A percentile compares a stretch with the other conserved stretches of the same genome.
phyloP scores from a whole-genome alignment of 2,329 filamentous ascomycete species.

The Byssothecium circinans region DNA sequence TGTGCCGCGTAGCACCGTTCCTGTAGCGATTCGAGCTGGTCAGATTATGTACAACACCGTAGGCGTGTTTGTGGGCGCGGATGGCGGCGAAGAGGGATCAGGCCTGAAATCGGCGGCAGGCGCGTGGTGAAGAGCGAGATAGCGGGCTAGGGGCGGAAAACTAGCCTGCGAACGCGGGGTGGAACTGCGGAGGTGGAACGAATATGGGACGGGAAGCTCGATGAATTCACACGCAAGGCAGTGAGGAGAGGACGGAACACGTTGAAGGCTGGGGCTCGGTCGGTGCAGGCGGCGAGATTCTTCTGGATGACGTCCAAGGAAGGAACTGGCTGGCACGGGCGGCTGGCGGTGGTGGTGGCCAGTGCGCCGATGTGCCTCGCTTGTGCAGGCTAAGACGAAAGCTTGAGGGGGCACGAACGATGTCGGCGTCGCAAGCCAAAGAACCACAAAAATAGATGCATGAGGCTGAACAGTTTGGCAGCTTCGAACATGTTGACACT shows the following conservation, averaged over 20 bases:
- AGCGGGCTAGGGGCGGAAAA: conserved; percentile 37
- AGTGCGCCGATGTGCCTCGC: conserved; percentile 14
- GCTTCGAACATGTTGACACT: too few species aligned
- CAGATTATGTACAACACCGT: conserved; percentile 12
- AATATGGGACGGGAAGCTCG: background rate
- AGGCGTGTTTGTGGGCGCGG: conserved; percentile 15
- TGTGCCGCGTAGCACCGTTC: conserved; percentile 27
- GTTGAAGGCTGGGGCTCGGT: conserved; percentile 11
- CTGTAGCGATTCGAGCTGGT: conserved; percentile 10
- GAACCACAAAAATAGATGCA: too few species aligned
- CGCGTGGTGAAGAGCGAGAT: conserved; percentile 16
- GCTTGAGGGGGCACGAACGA: too few species aligned
- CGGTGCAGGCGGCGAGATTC: conserved; percentile 28
- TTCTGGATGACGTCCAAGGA: conserved; percentile 37
- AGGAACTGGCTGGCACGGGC: conserved; percentile 16
- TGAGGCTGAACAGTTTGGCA: too few species aligned
- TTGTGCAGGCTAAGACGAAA: background rate
- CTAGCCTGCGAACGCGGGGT: conserved; percentile 37
- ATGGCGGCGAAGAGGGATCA: conserved; percentile 15
- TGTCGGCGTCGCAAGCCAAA: too few species aligned
- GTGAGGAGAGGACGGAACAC: conserved; percentile 6
- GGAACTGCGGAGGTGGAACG: conserved; percentile 13
- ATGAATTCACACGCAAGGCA: conserved; percentile 19
- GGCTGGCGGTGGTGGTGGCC: conserved; percentile 6
- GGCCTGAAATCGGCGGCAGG: conserved; percentile 30